phyloP scores from a whole-genome alignment of 495 filamentous ascomycete genomes.

The Entonaema liquescens region DNA sequence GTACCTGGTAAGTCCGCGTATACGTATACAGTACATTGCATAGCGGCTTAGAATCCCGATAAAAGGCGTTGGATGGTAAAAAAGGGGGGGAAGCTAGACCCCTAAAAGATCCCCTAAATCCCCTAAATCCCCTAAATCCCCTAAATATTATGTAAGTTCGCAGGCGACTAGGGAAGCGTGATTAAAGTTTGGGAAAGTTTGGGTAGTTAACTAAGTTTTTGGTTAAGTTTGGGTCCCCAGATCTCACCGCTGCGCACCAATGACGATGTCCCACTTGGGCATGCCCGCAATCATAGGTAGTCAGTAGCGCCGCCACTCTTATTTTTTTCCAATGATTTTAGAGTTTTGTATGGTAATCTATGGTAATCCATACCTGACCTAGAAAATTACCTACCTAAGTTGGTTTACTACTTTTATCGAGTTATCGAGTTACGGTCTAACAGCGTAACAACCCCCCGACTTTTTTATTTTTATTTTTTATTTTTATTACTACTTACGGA shows the following conservation, averaged over 20 bases:
- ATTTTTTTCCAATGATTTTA: conserved; percentile 20
- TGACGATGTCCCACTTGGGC: conserved; percentile 36
- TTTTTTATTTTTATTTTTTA: too few species aligned
- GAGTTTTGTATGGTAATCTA: conserved; percentile 3
- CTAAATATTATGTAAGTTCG: background rate
- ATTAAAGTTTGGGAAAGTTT: conserved; percentile 33
- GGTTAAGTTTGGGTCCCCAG: conserved; percentile 19
- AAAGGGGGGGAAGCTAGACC: background rate
- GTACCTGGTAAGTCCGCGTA: too few species aligned
- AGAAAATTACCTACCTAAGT: background rate
- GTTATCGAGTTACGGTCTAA: conserved; percentile 28
- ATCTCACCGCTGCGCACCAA: conserved; percentile 44
- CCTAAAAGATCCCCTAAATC: background rate
- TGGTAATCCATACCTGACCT: conserved; percentile 7
- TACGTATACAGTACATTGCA: too few species aligned
- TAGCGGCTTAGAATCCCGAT: too few species aligned
- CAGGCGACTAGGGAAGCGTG: conserved; percentile 9
- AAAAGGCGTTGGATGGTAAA: too few species aligned
- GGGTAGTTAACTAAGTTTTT: too few species aligned
- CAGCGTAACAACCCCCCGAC: conserved; percentile 18
- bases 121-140: background rate
- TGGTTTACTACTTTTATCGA: conserved; percentile 27
- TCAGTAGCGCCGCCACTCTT: conserved; percentile 28
- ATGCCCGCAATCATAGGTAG: conserved; percentile 28
- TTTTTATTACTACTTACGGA: conserved; percentile 9